Percentiles rank a stretch among this genome's conserved stretches.
Conservation (phyloP, 2,329 filamentous ascomycete species). For the Thielaviopsis ethacetica region DNA sequence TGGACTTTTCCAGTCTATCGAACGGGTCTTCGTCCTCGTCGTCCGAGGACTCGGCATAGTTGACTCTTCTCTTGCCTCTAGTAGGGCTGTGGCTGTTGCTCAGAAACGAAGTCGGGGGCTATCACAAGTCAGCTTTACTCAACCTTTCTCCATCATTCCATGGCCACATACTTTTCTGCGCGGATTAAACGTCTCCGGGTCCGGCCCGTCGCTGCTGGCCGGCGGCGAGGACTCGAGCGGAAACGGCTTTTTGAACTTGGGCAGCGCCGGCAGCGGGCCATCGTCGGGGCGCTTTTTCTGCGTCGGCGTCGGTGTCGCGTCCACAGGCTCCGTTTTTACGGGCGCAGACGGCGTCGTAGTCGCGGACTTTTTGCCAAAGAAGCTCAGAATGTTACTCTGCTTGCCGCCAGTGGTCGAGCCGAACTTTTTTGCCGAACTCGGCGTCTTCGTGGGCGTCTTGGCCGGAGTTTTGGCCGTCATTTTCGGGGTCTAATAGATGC, state of each 20-base stretch:
- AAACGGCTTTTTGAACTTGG: conserved; percentile 19
- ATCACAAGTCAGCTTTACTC: neutral
- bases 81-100: conserved; percentile 68
- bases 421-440: conserved; percentile 17
- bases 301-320: conserved; percentile 17
- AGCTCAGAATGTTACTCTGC: conserved; percentile 28
- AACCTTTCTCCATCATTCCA: neutral
- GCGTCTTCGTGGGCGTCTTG: conserved; percentile 19
- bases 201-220: conserved; percentile 62
- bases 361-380: conserved; percentile 24
- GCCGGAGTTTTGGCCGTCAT: neutral
- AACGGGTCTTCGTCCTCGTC: conserved; percentile 53
- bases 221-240: conserved; percentile 49
- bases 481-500: too few species aligned
- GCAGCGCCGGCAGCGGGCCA: conserved; percentile 22
- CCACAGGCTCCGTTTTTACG: conserved; percentile 19
- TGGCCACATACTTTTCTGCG: conserved; percentile 13
- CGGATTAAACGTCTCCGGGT: conserved; percentile 41
- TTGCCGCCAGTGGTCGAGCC: conserved; percentile 17
- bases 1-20: conserved; percentile 14
- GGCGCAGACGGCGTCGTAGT: conserved; percentile 17
- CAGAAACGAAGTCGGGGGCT: conserved; percentile 22
- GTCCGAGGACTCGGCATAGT: conserved; percentile 73
- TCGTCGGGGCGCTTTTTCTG: conserved; percentile 14
- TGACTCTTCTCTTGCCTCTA: conserved; percentile 49